phyloP scores from a whole-genome alignment of 2,329 filamentous ascomycete species.

The Sporothrix euskadiensis region DNA sequence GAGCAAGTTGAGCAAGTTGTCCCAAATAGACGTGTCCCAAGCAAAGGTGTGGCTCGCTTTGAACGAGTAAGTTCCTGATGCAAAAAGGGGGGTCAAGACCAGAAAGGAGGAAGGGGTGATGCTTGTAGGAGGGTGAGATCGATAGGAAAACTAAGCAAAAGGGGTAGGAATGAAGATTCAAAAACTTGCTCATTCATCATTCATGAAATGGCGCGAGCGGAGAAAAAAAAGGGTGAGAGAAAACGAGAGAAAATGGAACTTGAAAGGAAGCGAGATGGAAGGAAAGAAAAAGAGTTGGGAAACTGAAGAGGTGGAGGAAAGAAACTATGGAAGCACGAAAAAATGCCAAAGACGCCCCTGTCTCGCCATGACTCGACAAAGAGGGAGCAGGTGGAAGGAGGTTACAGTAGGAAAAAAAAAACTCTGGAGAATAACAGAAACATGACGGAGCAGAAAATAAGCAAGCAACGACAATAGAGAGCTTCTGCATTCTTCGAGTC shows the following conservation, averaged over 20 bases:
- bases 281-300: background rate
- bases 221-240: background rate
- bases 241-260: constrained; percentile 1
- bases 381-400: background rate
- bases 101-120: background rate
- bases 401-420: constrained; percentile 9
- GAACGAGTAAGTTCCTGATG: constrained; percentile 23
- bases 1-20: background rate
- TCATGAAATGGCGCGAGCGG: background rate
- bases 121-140: constrained; percentile 10
- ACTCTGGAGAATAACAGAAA: background rate
- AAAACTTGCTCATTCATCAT: constrained; percentile 22
- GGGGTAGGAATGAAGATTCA: background rate
- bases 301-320: too few relatives aligned
- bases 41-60: background rate
- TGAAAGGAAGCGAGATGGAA: constrained; percentile 1
- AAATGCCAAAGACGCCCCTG: background rate
- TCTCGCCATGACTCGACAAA: background rate
- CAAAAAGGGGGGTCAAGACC: background rate
- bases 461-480: too few relatives aligned
- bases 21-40: background rate
- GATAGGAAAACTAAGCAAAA: constrained; percentile 13
- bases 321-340: background rate
- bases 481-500: background rate
- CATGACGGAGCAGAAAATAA: background rate